Evolutionary conservation across 768 basidiomycete species (phyloP).

Genomic region (Termitomyces heimii): DNA sequence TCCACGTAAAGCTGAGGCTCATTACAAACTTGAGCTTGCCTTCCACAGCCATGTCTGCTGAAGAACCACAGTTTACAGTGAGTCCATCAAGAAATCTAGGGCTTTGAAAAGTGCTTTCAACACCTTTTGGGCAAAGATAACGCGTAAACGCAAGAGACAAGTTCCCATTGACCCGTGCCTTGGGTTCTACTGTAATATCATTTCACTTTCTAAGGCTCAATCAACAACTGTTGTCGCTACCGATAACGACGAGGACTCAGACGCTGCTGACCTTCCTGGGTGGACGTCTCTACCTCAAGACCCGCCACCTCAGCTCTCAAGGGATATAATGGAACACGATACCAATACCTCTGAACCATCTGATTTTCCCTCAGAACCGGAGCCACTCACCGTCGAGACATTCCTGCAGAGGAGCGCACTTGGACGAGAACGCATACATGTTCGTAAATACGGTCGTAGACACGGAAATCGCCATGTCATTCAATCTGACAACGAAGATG

Average conservation of each 20-base stretch:
- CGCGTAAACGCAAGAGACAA: constrained; percentile 42
- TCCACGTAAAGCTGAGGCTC: neutral
- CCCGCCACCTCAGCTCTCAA: neutral
- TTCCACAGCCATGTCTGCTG: neutral
- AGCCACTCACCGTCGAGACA: constrained; percentile 22
- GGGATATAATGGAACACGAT: neutral
- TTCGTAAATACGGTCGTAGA: constrained; percentile 16
- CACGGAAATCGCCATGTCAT: constrained; percentile 8
- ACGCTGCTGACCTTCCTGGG: neutral
- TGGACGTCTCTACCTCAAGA: neutral
- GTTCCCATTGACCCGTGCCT: constrained; percentile 36
- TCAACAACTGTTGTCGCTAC: neutral
- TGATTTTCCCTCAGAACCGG: constrained; percentile 7
- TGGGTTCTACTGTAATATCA: constrained; percentile 25
- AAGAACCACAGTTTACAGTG: neutral
- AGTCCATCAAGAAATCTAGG: neutral
- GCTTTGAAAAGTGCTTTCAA: neutral
- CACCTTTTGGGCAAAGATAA: constrained; percentile 33
- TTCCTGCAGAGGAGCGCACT: constrained; percentile 20
- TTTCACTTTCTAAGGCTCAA: neutral
- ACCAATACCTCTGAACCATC: neutral
- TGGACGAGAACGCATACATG: constrained; percentile 3
- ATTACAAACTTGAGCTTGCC: neutral
- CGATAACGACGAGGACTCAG: neutral
- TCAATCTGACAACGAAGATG: constrained; percentile 7